Conservation (phyloP, 495 filamentous ascomycete species). For the Penicillium samsonianum region DNA sequence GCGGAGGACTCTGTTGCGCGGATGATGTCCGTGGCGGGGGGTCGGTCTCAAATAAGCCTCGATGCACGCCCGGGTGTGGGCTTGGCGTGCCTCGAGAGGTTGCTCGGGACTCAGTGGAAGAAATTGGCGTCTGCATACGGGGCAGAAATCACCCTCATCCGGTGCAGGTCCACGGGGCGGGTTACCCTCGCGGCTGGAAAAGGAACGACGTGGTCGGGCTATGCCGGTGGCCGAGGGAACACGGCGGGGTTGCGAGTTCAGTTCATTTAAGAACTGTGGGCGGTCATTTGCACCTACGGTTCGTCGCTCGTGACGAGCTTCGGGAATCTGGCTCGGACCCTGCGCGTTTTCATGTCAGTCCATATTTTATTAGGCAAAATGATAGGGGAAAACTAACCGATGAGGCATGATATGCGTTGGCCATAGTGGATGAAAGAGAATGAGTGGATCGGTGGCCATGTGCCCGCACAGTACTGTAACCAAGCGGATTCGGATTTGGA, state of each 20-base stretch:
- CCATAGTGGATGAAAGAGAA: conserved; percentile 28
- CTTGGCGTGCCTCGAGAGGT: conserved; percentile 64
- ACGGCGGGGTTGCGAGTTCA: not conserved
- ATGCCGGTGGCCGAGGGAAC: conserved; percentile 15
- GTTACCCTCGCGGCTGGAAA: conserved; percentile 9
- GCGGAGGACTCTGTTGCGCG: conserved; percentile 23
- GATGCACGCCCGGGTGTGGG: conserved; percentile 79
- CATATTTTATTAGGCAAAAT: not conserved
- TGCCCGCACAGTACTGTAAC: conserved; percentile 30
- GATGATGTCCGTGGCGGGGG: conserved; percentile 18
- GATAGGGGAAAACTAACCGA: conserved; percentile 16
- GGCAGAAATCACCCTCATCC: conserved; percentile 85
- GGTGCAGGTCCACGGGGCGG: conserved; percentile 42
- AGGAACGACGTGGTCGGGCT: conserved; percentile 20
- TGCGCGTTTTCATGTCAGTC: not conserved
- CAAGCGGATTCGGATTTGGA: conserved; percentile 70
- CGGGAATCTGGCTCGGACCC: not conserved
- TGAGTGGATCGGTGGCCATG: conserved; percentile 28
- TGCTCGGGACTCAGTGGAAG: conserved; percentile 63
- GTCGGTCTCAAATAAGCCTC: conserved; percentile 34
- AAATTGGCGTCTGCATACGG: conserved; percentile 77
- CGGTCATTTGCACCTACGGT: conserved; percentile 19
- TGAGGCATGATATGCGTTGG: not conserved
- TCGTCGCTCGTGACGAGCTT: conserved; percentile 21
- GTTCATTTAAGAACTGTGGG: conserved; percentile 11